Evolutionary conservation across 352 stramenopile species (phyloP), one percentile per base, ranked within the genome.

Genomic region (Pythium volutum): DNA sequence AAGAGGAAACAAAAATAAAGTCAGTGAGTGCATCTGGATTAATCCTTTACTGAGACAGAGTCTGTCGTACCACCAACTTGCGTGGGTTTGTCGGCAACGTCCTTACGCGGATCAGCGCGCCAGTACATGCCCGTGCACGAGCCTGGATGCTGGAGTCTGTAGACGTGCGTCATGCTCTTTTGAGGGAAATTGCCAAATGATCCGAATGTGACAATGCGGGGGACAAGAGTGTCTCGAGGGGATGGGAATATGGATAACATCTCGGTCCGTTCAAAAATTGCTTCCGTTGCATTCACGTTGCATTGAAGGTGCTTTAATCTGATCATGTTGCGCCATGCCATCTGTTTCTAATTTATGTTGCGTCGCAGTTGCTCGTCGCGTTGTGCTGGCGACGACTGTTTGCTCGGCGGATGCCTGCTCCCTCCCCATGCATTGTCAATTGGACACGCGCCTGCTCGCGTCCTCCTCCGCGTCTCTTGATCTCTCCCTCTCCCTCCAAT

Each of bases 91-190:
- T 51, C 29, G 22, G 16, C 31, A 15, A 31, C 42, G 5, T 54
- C 5, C n/a, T 42, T 42, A 3, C 55, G 43, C 22, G 42, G 42
- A 31, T 62, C 42, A n/a, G 14, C 20, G 31, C 42, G 29, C 55
- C 55, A 62, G n/a, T 25, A 53, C 55, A 62, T 54, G 29, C 43
- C 55, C 55, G 55, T 54, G 55, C 55, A 62, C 20, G 55, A 46
- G n/a, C 54, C 41, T 31, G 54, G 54, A 26, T 61, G 54, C 41
- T 43, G 41, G 3, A 54, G 43, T 31, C 54, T 62, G 43, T 38
- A 62, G 27, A 22, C 14, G 14, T 11, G 12, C 31, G 29, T 33
- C 4, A 36, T 36, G 14, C 31, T 36, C 8, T 36, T 36, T 36
- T 36, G 31, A n/a, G n/a, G n/a, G n/a, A n/a, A n/a, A n/a, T n/a